Evolutionary conservation across 1,284 basidiomycete genomes (phyloP), one percentile per base, ranked within the genome.

Genomic region (Cryptococcus depauperatus): DNA sequence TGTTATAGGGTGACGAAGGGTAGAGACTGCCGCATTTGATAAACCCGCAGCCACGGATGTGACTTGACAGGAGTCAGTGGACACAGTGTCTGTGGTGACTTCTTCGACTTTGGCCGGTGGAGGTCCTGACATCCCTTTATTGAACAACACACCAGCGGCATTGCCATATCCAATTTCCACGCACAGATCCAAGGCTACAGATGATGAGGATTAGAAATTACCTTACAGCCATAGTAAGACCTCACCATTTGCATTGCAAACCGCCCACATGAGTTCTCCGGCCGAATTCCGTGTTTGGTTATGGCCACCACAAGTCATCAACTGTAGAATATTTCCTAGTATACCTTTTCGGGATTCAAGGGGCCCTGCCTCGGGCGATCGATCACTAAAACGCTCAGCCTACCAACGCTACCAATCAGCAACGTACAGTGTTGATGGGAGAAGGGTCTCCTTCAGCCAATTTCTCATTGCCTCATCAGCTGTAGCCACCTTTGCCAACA

Each of bases 81-180:
- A 29, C 18, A 29, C 21, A 8, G 35, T 41, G 5, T 41, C 34
- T 11, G 48, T 44, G 11, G 29, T 62, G 61, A 46, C 78, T 21
- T 73, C 67, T 3, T 73, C 71, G 4, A 74, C 69, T 14, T 68
- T 71, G 4, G 62, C 71, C 6, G 61, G 53, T 4, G 66, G 67
- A 0, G 81, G 79, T 41, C 74, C 79, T 55, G 85, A 75, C 52
- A 93, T 77, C 11, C 88, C 88, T 61, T 88, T 89, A 59, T 85
- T 81, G 73, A 89, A 91, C 23, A 96, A 75, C 73, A 87, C 84
- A 1, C 91, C 91, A 0, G 89, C 87, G 26, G 90, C 87, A 59
- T 90, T 90, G 19, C 91, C 91, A 55, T 95, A 93, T 3, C 90
- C 90, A 38, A 92, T 78, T 43, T 84, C 80, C 5, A 79, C 75